Evolutionary conservation across 345 rosid species (phyloP), one percentile per base, ranked within the genome.

Genomic region (Gossypium stocksii): DNA sequence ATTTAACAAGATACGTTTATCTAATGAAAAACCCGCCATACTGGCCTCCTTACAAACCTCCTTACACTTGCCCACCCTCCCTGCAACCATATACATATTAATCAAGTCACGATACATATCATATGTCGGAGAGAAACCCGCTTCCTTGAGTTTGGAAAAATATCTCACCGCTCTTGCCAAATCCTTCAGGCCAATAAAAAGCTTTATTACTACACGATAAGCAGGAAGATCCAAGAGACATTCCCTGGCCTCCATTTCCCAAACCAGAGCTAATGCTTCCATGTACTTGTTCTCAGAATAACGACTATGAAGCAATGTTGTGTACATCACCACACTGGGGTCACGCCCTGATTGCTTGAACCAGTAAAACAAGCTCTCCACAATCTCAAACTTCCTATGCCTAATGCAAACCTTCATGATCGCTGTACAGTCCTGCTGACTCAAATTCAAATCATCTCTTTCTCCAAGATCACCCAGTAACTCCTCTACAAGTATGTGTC

Each of bases 151-250:
- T 69, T 86, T 92, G 0, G 93, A 85, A 83, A 92, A 92, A 66
- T 92, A 92, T 68, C 97, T 85, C 60, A 62, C 85, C 45, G 97
- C 89, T 81, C 97, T 87, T 9, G 90, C 72, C 72, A 86, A 81
- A 86, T 94, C 97, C 83, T 90, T 80, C 74, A 90, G 69, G 38
- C 92, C 94, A 73, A 86, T 89, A 77, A 88, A 89, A 53, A 94
- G 87, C 81, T 81, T 89, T 52, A 94, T 91, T 9, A 83, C 88
- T 15, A 91, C 97, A 51, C 93, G 88, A 81, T 89, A 94, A 46
- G 98, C 97, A 0, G 94, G 87, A 77, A 94, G 92, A 88, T 94
- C 97, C 49, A 92, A 84, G 41, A 94, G 86, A 77, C 87, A 90
- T 70, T 85, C 80, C 4, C 88, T 80, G 60, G 74, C 86, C 82